Base-by-base conservation (phyloP, 2,329 filamentous ascomycete genomes). In the Aquanectria penicillioides region DNA sequence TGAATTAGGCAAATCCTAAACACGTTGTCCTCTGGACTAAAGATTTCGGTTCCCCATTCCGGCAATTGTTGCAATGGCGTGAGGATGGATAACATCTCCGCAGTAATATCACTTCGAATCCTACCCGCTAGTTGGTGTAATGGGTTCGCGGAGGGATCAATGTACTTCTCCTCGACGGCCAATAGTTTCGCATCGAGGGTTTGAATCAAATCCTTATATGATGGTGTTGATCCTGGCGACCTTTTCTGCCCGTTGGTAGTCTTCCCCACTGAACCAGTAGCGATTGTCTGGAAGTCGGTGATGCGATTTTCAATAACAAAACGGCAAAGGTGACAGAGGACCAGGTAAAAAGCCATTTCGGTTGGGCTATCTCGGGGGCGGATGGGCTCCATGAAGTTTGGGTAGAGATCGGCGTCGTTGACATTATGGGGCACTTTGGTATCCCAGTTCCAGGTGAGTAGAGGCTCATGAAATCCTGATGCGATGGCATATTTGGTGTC, bases 401-500 rank as follows among this genome's bases (percentile, higher is more conserved):
- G 54, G 13, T 51, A 57, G 5, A 57, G 54, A 20, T 57, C 54
- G 3, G 54, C 54, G 18, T 57, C 54, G 41, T 57, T 57, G 13
- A 57, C 54, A 17, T 57, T 57, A 33, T 57, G 54, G 5, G 54
- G 54, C 2, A 57, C 20, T 26, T 44, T 43, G 11, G 54, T 57
- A 13, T 57, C 54, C 47, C 47, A 57, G 25, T 46, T 37, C 54
- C 54, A 57, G 20, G 54, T 57, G 11, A 57, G 38, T 11, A 57
- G 31, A 25, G 54, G 54, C 11, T 50, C 54, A n/a, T 52, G 54
- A 8, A 57, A 57, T 31, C 54, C 54, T 3, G 54, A 57, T 17
- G 54, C 54, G 2, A 57, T 57, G 31, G 54, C 54, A n/a, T 51
- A 37, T 26, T 57, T 51, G 1, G 54, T 57, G 38, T 57, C 54